phyloP scores from a whole-genome alignment of 2,329 filamentous ascomycete genomes.

The Graphilbum sp. region DNA sequence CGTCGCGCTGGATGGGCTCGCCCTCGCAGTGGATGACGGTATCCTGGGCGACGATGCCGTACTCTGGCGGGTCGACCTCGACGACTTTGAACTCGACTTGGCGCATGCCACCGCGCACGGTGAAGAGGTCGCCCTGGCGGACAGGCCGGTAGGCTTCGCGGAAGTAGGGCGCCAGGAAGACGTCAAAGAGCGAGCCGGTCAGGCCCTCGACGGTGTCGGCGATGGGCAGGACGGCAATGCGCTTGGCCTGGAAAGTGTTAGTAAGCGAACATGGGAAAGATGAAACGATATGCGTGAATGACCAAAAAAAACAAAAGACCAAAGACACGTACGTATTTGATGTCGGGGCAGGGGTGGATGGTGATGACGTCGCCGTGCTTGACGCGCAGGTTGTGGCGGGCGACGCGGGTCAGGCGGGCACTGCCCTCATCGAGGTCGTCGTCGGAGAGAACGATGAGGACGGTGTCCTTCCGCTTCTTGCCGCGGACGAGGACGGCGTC shows the following conservation, averaged over 20 bases:
- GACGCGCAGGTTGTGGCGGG: constrained; percentile 93
- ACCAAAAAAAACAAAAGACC: no score
- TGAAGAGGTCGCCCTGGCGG: constrained; percentile 94
- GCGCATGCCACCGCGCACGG: constrained; percentile 92
- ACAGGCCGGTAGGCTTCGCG: constrained; percentile 96
- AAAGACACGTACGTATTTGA: constrained; percentile 99
- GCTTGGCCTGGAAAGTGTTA: constrained; percentile 57
- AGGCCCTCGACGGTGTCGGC: constrained; percentile 96
- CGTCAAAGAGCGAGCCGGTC: constrained; percentile 94
- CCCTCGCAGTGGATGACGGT: constrained; percentile 98
- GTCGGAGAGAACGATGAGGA: constrained; percentile 91
- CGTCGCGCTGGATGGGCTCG: constrained; percentile 87
- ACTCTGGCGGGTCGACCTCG: constrained; percentile 95
- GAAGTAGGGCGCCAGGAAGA: constrained; percentile 99
- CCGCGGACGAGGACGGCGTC: constrained; percentile 96
- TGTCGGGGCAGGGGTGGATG: constrained; percentile 93
- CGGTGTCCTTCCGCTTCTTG: constrained; percentile 99
- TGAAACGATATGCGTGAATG: no score
- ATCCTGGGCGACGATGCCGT: constrained; percentile 96
- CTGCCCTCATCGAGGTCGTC: constrained; percentile 97
- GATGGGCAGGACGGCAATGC: constrained; percentile 94
- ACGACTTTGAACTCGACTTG: constrained; percentile 99
- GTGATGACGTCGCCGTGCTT: constrained; percentile 98
- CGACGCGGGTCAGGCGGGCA: constrained; percentile 93
- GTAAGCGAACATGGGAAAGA: no score